These are phyloP conservation scores for Globisporangium apiculatum DNA, from an alignment of 352 stramenopile species.

Conservation along the genomic window DNA sequence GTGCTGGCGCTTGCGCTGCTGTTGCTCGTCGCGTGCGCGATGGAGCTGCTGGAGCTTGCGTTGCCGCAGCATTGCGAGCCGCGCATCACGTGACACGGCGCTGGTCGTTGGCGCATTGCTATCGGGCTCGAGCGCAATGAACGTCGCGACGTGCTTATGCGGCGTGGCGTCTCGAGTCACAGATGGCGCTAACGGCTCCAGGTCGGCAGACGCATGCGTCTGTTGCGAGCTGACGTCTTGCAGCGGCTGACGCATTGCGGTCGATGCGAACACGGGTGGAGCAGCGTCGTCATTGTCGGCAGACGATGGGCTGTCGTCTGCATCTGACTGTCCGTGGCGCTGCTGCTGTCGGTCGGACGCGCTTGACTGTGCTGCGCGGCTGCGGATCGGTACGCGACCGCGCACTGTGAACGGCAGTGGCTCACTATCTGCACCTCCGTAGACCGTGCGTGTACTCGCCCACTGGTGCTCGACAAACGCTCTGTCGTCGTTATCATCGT, in stretches of 20 bases:
- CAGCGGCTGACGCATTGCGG: too few relatives aligned
- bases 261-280: too few relatives aligned
- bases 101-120: neutral
- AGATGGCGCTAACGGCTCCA: too few relatives aligned
- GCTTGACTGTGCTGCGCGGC: neutral
- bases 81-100: conserved; percentile 6
- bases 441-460: conserved; percentile 5
- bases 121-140: conserved; percentile 14
- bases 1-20: conserved; percentile 24
- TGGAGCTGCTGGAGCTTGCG: conserved; percentile 66
- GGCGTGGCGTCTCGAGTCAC: neutral
- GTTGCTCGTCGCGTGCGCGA: conserved; percentile 25
- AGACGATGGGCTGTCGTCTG: conserved; percentile 5
- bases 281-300: neutral
- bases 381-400: conserved; percentile 39
- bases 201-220: too few relatives aligned
- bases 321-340: neutral
- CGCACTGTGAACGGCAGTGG: conserved; percentile 14
- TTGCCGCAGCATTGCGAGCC: conserved; percentile 39
- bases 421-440: neutral
- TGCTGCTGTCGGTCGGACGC: too few relatives aligned
- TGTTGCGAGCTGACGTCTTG: too few relatives aligned
- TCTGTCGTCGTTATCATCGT: conserved; percentile 1
- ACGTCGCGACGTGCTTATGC: conserved; percentile 10
- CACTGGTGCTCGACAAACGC: conserved; percentile 5